Conservation (phyloP, 2,329 filamentous ascomycete genomes). For the Ophiostoma angusticollis region DNA sequence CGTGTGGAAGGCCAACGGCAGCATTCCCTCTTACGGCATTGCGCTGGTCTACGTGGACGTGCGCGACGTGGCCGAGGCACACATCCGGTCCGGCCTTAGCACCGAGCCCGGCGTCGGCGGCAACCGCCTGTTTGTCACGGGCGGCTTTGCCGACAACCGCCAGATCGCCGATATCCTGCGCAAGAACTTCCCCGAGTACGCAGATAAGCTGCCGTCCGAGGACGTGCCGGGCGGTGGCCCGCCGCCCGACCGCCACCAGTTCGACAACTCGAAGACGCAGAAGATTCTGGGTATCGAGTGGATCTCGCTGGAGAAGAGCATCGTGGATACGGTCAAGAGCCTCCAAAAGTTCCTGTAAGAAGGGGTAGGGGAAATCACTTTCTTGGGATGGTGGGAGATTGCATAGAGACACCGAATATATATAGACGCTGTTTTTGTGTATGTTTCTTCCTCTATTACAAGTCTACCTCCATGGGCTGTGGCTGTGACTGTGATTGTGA, state of each 20-base stretch:
- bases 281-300: slow-evolving; percentile 51
- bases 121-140: slow-evolving; percentile 36
- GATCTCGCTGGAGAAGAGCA: slow-evolving; percentile 45
- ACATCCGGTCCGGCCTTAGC: slow-evolving; percentile 38
- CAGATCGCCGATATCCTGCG: slow-evolving; percentile 31
- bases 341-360: slow-evolving; percentile 29
- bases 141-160: slow-evolving; percentile 34
- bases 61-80: slow-evolving; percentile 40
- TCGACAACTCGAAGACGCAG: slow-evolving; percentile 45
- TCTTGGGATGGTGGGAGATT: no score
- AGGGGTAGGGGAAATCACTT: neutral
- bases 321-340: slow-evolving; percentile 51
- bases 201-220: slow-evolving; percentile 32
- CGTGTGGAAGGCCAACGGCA: slow-evolving; percentile 28
- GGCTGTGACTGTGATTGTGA: neutral
- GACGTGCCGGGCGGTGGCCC: slow-evolving; percentile 31
- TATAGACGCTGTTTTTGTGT: neutral
- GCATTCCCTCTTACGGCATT: slow-evolving; percentile 28
- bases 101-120: slow-evolving; percentile 33
- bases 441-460: neutral
- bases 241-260: slow-evolving; percentile 33
- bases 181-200: slow-evolving; percentile 36
- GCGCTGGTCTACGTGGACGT: slow-evolving; percentile 42
- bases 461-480: slow-evolving; percentile 12
- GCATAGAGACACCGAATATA: neutral